Conservation (phyloP, 1,284 basidiomycete species). For the Nidula niveotomentosa region DNA sequence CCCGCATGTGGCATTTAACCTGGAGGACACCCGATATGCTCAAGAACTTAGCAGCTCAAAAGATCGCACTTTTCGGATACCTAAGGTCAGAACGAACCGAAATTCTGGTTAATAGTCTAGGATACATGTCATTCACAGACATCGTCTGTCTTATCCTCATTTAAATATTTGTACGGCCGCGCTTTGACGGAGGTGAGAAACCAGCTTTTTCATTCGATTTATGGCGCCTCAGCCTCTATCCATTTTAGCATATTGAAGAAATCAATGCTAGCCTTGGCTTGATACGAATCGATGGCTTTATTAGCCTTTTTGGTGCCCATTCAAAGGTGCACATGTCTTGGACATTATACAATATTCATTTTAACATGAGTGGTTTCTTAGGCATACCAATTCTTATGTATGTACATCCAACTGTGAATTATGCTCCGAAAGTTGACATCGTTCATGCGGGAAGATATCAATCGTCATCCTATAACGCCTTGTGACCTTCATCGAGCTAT, state of each 20-base stretch:
- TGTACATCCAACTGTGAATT: conserved; percentile 20
- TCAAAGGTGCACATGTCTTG: conserved; percentile 55
- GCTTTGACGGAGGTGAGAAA: conserved; percentile 61
- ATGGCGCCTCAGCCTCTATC: background rate
- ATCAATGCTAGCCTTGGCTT: conserved; percentile 51
- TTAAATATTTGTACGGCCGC: conserved; percentile 68
- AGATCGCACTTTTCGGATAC: conserved; percentile 53
- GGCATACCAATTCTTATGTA: conserved; percentile 86
- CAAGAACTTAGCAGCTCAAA: conserved; percentile 32
- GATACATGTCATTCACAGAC: conserved; percentile 41
- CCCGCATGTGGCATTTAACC: conserved; percentile 64
- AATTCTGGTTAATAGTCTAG: background rate
- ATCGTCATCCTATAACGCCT: conserved; percentile 68
- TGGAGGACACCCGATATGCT: conserved; percentile 54
- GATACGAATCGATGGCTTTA: conserved; percentile 72
- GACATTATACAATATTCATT: background rate
- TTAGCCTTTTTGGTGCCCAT: conserved; percentile 73
- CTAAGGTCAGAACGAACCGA: conserved; percentile 46
- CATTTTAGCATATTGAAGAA: conserved; percentile 61
- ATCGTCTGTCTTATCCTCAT: conserved; percentile 56
- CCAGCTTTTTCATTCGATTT: conserved; percentile 6
- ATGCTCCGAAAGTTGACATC: background rate
- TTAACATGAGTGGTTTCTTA: conserved; percentile 22
- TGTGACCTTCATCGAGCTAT: conserved; percentile 75
- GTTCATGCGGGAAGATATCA: conserved; percentile 62